phyloP scores from a whole-genome alignment of 192 early-diverging fungal genomes.

The Coemansia sp. region DNA sequence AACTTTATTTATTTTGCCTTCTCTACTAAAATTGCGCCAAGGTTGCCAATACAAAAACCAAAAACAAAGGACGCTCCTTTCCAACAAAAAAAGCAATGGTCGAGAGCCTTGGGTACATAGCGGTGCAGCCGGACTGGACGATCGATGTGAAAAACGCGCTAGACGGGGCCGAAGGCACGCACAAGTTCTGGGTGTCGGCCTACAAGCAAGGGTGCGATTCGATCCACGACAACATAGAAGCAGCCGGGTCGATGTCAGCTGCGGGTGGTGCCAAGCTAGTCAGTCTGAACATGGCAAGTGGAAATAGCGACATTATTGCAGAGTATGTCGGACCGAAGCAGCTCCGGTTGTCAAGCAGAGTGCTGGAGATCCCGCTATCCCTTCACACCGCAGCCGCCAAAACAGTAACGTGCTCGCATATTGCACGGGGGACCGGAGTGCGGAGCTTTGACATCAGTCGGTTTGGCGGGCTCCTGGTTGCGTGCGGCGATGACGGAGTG shows the following conservation, averaged over 20 bases:
- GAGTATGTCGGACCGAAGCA: conserved; percentile 26
- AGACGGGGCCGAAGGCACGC: conserved; percentile 12
- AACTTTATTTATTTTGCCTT: background rate
- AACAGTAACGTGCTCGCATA: conserved; percentile 29
- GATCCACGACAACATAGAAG: conserved; percentile 30
- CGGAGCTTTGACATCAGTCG: conserved; percentile 41
- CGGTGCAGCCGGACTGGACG: conserved; percentile 55
- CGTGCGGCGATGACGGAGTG: conserved; percentile 37
- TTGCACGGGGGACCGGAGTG: conserved; percentile 27
- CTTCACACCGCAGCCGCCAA: conserved; percentile 22
- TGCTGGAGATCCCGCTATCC: conserved; percentile 11
- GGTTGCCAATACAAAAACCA: background rate
- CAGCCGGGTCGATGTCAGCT: background rate
- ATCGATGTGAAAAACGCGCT: conserved; percentile 39
- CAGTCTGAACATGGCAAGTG: background rate
- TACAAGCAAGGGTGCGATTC: conserved; percentile 32
- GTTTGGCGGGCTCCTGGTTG: conserved; percentile 38
- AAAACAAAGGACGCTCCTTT: background rate
- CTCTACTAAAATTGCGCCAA: no score
- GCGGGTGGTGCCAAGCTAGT: conserved; percentile 7
- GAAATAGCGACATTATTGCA: conserved; percentile 8
- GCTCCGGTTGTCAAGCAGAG: conserved; percentile 26
- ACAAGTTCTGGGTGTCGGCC: conserved; percentile 51
- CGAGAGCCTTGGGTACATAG: conserved; percentile 36
- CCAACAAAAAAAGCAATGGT: conserved; percentile 30